Evolutionary conservation across 148 eudicot genomes (phyloP).

Genomic region (Salicornia ramosissima): DNA sequence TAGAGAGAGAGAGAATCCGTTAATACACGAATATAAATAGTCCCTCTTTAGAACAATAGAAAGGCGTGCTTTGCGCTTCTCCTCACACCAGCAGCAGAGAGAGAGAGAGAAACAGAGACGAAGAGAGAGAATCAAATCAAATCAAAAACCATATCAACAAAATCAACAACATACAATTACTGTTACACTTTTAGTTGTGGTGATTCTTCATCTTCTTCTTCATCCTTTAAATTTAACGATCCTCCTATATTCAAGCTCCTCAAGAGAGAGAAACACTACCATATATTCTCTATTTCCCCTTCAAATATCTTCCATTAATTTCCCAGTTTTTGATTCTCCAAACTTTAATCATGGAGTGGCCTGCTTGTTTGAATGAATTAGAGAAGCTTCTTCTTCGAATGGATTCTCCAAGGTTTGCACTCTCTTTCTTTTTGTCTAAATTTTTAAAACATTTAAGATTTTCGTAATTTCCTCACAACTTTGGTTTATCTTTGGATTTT

Average conservation of each 20-base stretch:
- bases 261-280: too few relatives aligned
- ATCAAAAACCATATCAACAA: too few relatives aligned
- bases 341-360: conserved; percentile 58
- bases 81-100: not conserved
- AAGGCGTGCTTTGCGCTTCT: conserved; percentile 22
- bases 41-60: not conserved
- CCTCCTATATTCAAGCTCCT: too few relatives aligned
- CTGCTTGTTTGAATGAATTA: conserved; percentile 67
- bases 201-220: too few relatives aligned
- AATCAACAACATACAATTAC: too few relatives aligned
- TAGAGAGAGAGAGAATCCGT: not conserved
- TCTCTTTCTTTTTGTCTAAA: not conserved
- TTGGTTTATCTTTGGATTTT: too few relatives aligned
- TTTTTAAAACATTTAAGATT: not conserved
- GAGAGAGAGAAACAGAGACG: not conserved
- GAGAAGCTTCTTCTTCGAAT: conserved; percentile 79
- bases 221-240: too few relatives aligned
- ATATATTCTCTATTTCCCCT: too few relatives aligned
- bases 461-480: too few relatives aligned
- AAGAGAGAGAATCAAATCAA: too few relatives aligned
- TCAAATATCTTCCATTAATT: not conserved
- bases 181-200: too few relatives aligned
- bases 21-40: conserved; percentile 7
- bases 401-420: conserved; percentile 62
- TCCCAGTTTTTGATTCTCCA: conserved; percentile 7